These are phyloP conservation scores for Penicillium janthinellum DNA, from an alignment of 2,329 filamentous ascomycete genomes.

Conservation along the genomic window DNA sequence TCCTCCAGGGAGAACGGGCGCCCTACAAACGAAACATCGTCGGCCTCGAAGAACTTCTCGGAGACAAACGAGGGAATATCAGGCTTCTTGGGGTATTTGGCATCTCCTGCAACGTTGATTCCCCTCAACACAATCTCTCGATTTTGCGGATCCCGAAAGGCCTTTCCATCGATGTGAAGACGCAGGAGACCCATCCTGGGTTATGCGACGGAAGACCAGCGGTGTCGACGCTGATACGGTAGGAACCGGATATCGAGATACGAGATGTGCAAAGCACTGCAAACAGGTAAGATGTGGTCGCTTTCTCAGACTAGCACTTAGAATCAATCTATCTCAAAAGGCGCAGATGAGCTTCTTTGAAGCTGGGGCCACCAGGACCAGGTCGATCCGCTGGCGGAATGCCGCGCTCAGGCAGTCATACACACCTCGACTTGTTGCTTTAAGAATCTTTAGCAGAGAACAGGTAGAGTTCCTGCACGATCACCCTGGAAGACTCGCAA, in stretches of 20 bases:
- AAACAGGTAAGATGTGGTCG: background rate
- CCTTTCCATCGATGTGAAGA: constrained; percentile 79
- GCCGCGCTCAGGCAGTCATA: background rate
- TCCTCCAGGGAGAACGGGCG: constrained; percentile 83
- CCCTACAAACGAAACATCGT: constrained; percentile 84
- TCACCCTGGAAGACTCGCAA: too few relatives aligned
- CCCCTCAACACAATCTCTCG: constrained; percentile 87
- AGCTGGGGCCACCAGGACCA: background rate
- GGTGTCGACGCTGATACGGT: background rate
- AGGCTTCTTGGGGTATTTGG: constrained; percentile 83
- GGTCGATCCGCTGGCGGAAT: background rate
- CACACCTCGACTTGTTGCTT: background rate
- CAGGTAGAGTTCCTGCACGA: too few relatives aligned
- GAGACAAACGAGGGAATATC: constrained; percentile 76
- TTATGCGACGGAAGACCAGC: background rate
- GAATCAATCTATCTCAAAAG: background rate
- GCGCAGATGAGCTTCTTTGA: background rate
- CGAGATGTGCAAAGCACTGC: background rate
- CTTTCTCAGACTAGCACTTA: background rate
- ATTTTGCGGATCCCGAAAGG: constrained; percentile 78
- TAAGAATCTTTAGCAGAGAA: too few relatives aligned
- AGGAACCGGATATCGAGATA: background rate
- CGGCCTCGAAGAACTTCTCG: constrained; percentile 86
- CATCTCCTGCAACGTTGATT: constrained; percentile 90
- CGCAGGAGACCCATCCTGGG: constrained; percentile 69